Percentiles rank a stretch among this genome's conserved stretches.
These are phyloP conservation scores for Silene conica DNA, from an alignment of 148 eudicot genomes.

Conservation along the genomic window DNA sequence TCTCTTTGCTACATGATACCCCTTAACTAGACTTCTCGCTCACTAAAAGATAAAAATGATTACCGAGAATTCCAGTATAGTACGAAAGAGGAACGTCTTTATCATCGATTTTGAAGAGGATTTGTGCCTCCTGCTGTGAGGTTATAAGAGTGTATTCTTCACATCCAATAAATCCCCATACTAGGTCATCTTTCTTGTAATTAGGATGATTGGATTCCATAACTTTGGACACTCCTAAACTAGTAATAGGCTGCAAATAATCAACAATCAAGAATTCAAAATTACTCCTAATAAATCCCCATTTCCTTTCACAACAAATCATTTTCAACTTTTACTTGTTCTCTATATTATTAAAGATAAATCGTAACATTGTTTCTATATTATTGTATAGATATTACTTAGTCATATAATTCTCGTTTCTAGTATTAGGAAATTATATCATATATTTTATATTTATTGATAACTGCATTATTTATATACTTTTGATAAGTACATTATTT, in stretches of 20 bases:
- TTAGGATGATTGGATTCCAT: conserved; percentile 50
- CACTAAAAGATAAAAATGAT: not conserved
- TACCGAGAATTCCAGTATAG: conserved; percentile 66
- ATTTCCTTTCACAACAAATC: too few relatives aligned
- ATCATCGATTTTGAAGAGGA: conserved; percentile 42
- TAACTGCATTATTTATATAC: too few relatives aligned
- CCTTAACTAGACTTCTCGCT: too few relatives aligned
- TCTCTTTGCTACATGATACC: too few relatives aligned
- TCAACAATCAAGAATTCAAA: not conserved
- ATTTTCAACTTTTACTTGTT: too few relatives aligned
- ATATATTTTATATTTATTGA: too few relatives aligned
- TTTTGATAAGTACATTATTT: not conserved
- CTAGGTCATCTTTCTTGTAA: conserved; percentile 45
- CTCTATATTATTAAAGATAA: too few relatives aligned
- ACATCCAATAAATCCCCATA: conserved; percentile 57
- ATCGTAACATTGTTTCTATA: too few relatives aligned
- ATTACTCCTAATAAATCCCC: too few relatives aligned
- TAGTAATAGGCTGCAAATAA: conserved; percentile 38
- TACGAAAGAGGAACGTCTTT: conserved; percentile 65
- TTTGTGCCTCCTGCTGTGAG: conserved; percentile 11
- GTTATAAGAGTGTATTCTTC: conserved; percentile 53
- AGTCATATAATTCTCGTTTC: too few relatives aligned
- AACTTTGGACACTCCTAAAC: conserved; percentile 57
- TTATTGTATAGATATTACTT: too few relatives aligned
- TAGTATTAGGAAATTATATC: too few relatives aligned